Conservation (phyloP, 2,329 filamentous ascomycete species). For the Cercospora sojina region DNA sequence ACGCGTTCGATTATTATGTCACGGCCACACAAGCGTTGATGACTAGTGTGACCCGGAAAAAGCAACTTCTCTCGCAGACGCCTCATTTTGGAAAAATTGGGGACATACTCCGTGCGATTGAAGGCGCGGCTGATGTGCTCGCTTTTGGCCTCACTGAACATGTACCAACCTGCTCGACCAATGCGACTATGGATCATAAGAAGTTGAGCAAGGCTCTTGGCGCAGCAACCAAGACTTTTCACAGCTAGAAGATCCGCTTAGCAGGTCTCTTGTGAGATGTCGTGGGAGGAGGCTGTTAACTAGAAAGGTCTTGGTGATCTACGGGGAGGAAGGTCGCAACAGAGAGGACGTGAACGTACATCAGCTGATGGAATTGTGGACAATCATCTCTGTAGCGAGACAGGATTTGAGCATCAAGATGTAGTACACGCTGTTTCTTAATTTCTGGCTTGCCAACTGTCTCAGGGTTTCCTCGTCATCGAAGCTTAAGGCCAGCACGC, state of each 20-base stretch:
- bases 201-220: neutral
- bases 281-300: no score
- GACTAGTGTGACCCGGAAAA: neutral
- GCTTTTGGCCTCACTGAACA: neutral
- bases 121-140: neutral
- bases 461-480: no score
- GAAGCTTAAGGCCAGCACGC: no score
- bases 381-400: no score
- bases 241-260: neutral
- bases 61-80: neutral
- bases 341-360: no score
- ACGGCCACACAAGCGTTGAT: neutral
- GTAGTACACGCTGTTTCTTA: no score
- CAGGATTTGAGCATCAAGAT: no score
- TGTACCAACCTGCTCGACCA: neutral
- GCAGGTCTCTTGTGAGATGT: no score
- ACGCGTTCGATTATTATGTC: neutral
- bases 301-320: neutral
- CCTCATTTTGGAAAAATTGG: neutral
- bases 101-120: neutral
- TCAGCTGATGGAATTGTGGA: no score
- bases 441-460: no score
- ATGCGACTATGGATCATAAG: neutral
- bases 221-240: neutral
- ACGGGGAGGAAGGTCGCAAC: neutral